Percentiles rank a stretch among this genome's conserved stretches.
Evolutionary conservation across 202 grass and related monocot species (phyloP).

Genomic region (Schoenoplectus triqueter): DNA sequence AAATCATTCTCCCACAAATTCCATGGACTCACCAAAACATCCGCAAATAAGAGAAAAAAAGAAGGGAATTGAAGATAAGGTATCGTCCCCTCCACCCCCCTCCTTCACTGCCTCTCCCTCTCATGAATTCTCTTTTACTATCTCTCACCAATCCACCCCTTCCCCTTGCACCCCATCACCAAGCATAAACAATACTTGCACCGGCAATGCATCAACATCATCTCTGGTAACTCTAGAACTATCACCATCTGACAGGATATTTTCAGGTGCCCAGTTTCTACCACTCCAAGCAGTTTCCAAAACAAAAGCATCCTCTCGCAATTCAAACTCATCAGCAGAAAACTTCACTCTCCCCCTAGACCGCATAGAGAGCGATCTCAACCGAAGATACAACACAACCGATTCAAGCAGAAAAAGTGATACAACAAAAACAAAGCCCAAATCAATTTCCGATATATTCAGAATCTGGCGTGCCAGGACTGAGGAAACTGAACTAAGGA

Average conservation of each 20-base stretch:
- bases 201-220: slow-evolving; percentile 25
- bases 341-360: slow-evolving; percentile 44
- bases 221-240: slow-evolving; percentile 11
- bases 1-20: slow-evolving; percentile 35
- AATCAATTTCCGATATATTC: slow-evolving; percentile 59
- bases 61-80: slow-evolving; percentile 82
- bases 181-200: slow-evolving; percentile 37
- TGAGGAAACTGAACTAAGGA: slow-evolving; percentile 39
- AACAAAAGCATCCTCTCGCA: slow-evolving; percentile 15
- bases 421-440: slow-evolving; percentile 42
- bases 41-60: slow-evolving; percentile 64
- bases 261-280: slow-evolving; percentile 41
- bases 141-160: slow-evolving; percentile 29
- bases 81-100: slow-evolving; percentile 30
- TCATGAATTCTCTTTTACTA: slow-evolving; percentile 54
- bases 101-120: slow-evolving; percentile 42
- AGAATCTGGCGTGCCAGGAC: slow-evolving; percentile 51
- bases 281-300: slow-evolving; percentile 33
- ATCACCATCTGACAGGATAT: slow-evolving; percentile 34
- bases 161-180: neutral
- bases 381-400: slow-evolving; percentile 43
- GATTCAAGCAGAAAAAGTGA: slow-evolving; percentile 28
- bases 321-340: slow-evolving; percentile 50
- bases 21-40: slow-evolving; percentile 80
- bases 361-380: slow-evolving; percentile 62